Evolutionary conservation across 495 filamentous ascomycete species (phyloP), one percentile per base, ranked within the genome.

Genomic region (Clavariopsis aquatica): DNA sequence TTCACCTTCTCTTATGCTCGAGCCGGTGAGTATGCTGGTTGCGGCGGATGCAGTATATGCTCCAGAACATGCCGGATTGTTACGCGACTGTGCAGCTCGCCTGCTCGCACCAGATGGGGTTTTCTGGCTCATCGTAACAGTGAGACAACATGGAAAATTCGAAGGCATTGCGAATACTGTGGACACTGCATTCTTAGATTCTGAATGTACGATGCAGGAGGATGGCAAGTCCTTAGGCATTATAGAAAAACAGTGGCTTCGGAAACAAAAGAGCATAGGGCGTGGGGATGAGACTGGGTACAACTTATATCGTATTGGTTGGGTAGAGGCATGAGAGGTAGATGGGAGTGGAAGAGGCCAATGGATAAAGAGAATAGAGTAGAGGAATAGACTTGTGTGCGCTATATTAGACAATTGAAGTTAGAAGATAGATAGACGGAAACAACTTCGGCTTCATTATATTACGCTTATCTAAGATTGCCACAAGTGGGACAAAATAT

Each of bases 41-140:
- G 64, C 64, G 34, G 64, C 64, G 17, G 64, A 66, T 31, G 64
- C 60, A 20, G 54, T 66, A 8, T 66, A 66, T 23, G 57, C 31
- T 5, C 57, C 49, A 12, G 57, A 60, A 31, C 64, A 66, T 27
- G 64, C 64, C 12, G 13, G 13, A 17, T 27, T 27, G 57, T 27
- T 66, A 12, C 64, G 57, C 9, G 63, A 65, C 55, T 65, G 63
- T 31, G 64, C 57, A 2, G 49, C 36, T n/a, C 38, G 38, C 15
- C 38, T 66, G 2, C 57, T 66, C 23, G 34, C 31, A 3, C 64
- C 49, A 0, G 38, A 51, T 22, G 57, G 64, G 7, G 23, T 46
- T 13, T 66, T 66, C 34, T 66, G 57, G 57, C 51, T 66, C 13
- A 55, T 61, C 13, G 64, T 57, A 12, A 66, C 64, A 19, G 64